Evolutionary conservation across 495 filamentous ascomycete species (phyloP).

Genomic region (Penicillium parvum): DNA sequence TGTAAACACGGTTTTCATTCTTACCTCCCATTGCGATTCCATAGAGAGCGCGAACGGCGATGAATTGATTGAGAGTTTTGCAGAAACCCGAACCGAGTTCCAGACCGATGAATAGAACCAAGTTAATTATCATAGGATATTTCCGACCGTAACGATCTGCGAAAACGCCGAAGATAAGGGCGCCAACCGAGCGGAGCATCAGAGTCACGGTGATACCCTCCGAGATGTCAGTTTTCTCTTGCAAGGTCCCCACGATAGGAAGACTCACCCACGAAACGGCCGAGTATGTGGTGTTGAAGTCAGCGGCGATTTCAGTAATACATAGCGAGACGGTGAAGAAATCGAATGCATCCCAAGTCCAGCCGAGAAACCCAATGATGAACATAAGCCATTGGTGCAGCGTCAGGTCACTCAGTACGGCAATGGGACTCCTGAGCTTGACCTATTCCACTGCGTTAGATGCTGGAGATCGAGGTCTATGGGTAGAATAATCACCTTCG

Average conservation of each 20-base stretch:
- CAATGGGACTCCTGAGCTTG: slow-evolving; percentile 25
- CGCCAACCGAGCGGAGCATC: slow-evolving; percentile 69
- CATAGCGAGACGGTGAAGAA: slow-evolving; percentile 38
- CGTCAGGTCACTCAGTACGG: slow-evolving; percentile 28
- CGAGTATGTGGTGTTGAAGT: slow-evolving; percentile 30
- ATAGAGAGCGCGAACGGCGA: slow-evolving; percentile 66
- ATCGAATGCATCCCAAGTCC: slow-evolving; percentile 43
- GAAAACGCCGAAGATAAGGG: slow-evolving; percentile 63
- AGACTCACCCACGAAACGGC: slow-evolving; percentile 32
- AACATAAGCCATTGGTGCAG: slow-evolving; percentile 45
- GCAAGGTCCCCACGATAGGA: background rate
- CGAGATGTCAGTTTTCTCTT: background rate
- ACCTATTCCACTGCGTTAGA: background rate
- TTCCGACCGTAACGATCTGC: slow-evolving; percentile 74
- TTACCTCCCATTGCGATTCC: slow-evolving; percentile 72
- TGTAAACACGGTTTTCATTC: too few species aligned
- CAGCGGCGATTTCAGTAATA: slow-evolving; percentile 31
- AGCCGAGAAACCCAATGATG: slow-evolving; percentile 20
- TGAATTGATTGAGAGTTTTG: slow-evolving; percentile 62
- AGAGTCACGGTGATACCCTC: slow-evolving; percentile 72
- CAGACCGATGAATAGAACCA: slow-evolving; percentile 64
- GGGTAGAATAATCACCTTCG: slow-evolving; percentile 5
- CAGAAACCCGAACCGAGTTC: slow-evolving; percentile 71
- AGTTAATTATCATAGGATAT: slow-evolving; percentile 74
- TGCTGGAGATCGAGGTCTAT: too few species aligned